A percentile compares a stretch with the other conserved stretches of the same genome.
phyloP scores from a whole-genome alignment of 2,329 filamentous ascomycete genomes.

The Fulvia fulva region DNA sequence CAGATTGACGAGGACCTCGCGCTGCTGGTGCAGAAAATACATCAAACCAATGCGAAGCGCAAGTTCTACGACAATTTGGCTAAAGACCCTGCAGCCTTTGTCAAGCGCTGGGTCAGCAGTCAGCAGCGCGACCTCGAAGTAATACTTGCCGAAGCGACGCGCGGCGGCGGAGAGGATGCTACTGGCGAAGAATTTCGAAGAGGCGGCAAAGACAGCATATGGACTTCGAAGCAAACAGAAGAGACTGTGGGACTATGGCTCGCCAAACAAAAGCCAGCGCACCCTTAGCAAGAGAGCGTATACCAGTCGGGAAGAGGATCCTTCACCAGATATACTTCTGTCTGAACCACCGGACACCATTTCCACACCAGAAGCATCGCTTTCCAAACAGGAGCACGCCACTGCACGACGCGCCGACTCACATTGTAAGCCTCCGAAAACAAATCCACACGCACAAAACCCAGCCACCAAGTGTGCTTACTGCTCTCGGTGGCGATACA shows the following conservation, averaged over 20 bases:
- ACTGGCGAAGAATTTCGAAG: conserved; percentile 67
- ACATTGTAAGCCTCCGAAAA: not conserved
- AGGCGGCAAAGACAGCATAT: conserved; percentile 58
- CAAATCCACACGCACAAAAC: not conserved
- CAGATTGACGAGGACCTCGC: conserved; percentile 81
- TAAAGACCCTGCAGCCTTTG: conserved; percentile 77
- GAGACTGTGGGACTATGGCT: conserved; percentile 61
- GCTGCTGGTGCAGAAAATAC: conserved; percentile 74
- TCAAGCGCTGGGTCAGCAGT: conserved; percentile 82
- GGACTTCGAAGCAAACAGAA: conserved; percentile 58
- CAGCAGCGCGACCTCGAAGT: conserved; percentile 89
- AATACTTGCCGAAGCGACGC: conserved; percentile 74
- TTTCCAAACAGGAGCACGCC: not conserved
- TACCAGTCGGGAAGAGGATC: no score
- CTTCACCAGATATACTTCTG: not conserved
- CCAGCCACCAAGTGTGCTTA: not conserved
- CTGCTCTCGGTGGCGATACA: not conserved
- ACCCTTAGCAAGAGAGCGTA: not conserved
- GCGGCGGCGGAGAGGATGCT: conserved; percentile 49
- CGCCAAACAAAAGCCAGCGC: conserved; percentile 24
- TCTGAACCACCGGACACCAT: not conserved
- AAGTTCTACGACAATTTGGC: conserved; percentile 76
- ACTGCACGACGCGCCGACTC: not conserved
- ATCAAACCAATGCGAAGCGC: conserved; percentile 83
- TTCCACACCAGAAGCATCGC: not conserved